Conservation (phyloP, 2,329 filamentous ascomycete genomes). For the Xylariaceae sp. region DNA sequence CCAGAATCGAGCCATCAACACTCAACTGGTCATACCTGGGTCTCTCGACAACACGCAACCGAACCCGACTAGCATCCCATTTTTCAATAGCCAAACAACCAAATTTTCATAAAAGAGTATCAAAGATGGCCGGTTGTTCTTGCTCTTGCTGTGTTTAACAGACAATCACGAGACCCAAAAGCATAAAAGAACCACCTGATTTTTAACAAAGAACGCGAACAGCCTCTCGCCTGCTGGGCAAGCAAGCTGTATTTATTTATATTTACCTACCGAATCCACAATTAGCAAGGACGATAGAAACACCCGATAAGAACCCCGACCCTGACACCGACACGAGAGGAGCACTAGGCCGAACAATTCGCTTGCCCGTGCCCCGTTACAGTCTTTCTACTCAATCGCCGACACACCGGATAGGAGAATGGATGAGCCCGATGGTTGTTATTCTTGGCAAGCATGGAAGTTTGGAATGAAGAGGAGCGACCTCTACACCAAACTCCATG, state of each 20-base stretch:
- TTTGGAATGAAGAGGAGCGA: slow-evolving; percentile 59
- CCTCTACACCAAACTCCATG: slow-evolving; percentile 54
- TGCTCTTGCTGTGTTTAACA: slow-evolving; percentile 10
- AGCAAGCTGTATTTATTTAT: background rate
- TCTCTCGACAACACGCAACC: slow-evolving; percentile 1
- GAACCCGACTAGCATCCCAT: background rate
- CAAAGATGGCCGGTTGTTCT: slow-evolving; percentile 13
- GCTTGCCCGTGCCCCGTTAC: background rate
- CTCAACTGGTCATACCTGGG: background rate
- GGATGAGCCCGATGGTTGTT: slow-evolving; percentile 46
- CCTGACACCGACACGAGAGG: slow-evolving; percentile 2
- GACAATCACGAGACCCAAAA: slow-evolving; percentile 24
- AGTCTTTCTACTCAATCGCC: slow-evolving; percentile 6
- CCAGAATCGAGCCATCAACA: slow-evolving; percentile 6
- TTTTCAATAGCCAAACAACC: slow-evolving; percentile 1
- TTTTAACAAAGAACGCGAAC: slow-evolving; percentile 18
- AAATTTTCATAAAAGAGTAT: slow-evolving; percentile 1
- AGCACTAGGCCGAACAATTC: slow-evolving; percentile 5
- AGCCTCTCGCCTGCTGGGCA: background rate
- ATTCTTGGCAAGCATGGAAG: slow-evolving; percentile 58
- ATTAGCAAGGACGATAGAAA: background rate
- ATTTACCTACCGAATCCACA: too few relatives aligned
- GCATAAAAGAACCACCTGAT: slow-evolving; percentile 22
- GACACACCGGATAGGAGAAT: slow-evolving; percentile 37
- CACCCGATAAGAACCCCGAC: background rate